Base-by-base conservation (phyloP, 257 asterid genomes). In the Datura wrightii region DNA sequence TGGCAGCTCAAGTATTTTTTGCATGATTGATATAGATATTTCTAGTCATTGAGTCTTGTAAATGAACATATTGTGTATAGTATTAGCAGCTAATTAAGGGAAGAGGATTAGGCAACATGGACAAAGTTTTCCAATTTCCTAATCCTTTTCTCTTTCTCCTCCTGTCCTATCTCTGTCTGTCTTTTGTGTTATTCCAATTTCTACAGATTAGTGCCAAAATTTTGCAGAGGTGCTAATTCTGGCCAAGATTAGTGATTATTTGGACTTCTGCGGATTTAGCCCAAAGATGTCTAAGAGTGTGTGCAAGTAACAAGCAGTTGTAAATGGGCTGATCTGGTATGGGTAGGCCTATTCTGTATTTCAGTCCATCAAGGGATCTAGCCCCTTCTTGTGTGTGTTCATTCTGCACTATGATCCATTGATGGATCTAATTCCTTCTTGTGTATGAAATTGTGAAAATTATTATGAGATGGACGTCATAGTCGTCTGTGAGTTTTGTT, bases 1-100 rank as follows among this genome's bases (percentile, higher is more conserved):
- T 65, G 13, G 55, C 85, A 83, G 80, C 63, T 83, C 80, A 83
- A 83, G 80, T 34, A 39, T 15, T 60, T 66, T 82, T 76, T 83
- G 63, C 19, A 67, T 66, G 60, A 70, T 36, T 83, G 80, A 83
- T 74, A 11, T 46, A 19, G 42, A 50, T 41, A 50, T 13, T 66
- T 65, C 84, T 37, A 15, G 85, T 52, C 62, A 14, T 76, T 50
- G 24, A 76, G 62, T 76, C 19, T 1, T 76, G 62, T 76, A 76
- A 14, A 76, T 76, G 44, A 50, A 5, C 44, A 76, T 52, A 50
- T 48, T 76, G 62, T 76, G 19, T 76, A 76, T 50, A 76, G 60
- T 50, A 50, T 6, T 31, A 50, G 82, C 62, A 50, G 31, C 62
- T 52, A 58, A 39, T 39, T 39, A 72, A 50, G 60, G 62, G 44